Evolutionary conservation across 306 rosid species (phyloP), one percentile per base, ranked within the genome.

Genomic region (Styphnolobium japonicum): DNA sequence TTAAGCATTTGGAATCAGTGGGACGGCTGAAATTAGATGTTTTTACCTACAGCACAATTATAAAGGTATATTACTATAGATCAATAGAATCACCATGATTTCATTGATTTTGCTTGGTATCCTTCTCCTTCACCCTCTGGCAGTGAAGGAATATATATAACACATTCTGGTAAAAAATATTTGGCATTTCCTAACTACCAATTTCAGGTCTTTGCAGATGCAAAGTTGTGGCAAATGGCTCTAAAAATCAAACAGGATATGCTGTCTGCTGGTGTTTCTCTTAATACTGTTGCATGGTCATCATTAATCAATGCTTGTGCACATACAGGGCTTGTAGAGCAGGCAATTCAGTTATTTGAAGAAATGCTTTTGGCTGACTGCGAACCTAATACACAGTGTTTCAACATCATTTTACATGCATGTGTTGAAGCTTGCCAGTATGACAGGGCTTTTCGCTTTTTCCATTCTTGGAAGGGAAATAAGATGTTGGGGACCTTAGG

Each of bases 41-140:
- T 84, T 95, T 92, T 85, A 95, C 98, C 58, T 95, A 95, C 95
- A 92, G 98, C 89, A 95, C 98, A 36, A 89, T 95, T 75, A 87
- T 92, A 69, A 95, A 95, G 98, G 97, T 92, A 87, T 53, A 61
- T 83, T 36, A 15, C 57, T 39, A 27, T 39, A 33, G 40, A 78
- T 78, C 68, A 45, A 74, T 62, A 80, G 5, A 66, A 67, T 73
- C 27, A 7, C 77, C 66, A 34, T 36, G 49, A 39, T 73, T 67
- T 77, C 60, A 46, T 63, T 73, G 75, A 67, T 72, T 23, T 76
- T 71, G 56, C 58, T 4, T 53, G 31, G 55, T 79, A 37, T 43
- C 40, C 57, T 69, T 56, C 62, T 77, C 61, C 67, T 33, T 64
- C 80, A 37, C 31, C 46, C 55, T 61, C 15, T 74, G 48, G 48